Evolutionary conservation across 352 stramenopile genomes (phyloP), one percentile per base, ranked within the genome.

Genomic region (Globisporangium ultimum): DNA sequence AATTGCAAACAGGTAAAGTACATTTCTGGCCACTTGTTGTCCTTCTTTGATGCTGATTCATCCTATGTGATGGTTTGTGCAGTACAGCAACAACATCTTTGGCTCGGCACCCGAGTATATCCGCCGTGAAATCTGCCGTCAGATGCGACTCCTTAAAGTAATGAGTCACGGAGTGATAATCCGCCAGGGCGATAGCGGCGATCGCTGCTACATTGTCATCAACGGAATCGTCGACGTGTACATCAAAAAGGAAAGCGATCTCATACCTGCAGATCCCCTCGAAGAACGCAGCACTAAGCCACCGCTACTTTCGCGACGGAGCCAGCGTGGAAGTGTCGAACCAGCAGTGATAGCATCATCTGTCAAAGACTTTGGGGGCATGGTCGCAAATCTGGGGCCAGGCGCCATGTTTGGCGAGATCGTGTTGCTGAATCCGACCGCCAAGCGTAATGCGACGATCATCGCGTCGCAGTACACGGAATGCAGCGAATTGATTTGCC

Each of bases 41-140:
- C 36, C 15, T n/a, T 24, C 8, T 11, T 22, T 20, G 11, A 8
- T 54, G 15, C 18, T 8, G 24, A 32, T 32, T 32, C 24, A 32
- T 32, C 5, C 24, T 32, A 5, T 32, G 24, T 32, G 24, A 5
- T 32, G 24, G 24, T 5, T 41, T 34, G 3, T 24, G 51, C 42
- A 81, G 65, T 86, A 89, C 64, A 89, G 79, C 67, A 89, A 88
- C 74, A 88, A 89, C 57, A 91, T 91, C 49, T 89, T 91, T 48
- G 82, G 78, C 9, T 72, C 82, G 4, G 77, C 79, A 36, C 82
- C 79, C 4, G 82, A 91, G 60, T 89, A 91, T 48, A 88, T 89
- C 58, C 71, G 82, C 17, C 82, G 81, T 13, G 81, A 91, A 58
- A 91, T 91, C 22, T 91, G 81, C 42, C 68, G 79, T 0, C 82